phyloP scores from a whole-genome alignment of 2,329 filamentous ascomycete species.

The Colletotrichum falcatum region DNA sequence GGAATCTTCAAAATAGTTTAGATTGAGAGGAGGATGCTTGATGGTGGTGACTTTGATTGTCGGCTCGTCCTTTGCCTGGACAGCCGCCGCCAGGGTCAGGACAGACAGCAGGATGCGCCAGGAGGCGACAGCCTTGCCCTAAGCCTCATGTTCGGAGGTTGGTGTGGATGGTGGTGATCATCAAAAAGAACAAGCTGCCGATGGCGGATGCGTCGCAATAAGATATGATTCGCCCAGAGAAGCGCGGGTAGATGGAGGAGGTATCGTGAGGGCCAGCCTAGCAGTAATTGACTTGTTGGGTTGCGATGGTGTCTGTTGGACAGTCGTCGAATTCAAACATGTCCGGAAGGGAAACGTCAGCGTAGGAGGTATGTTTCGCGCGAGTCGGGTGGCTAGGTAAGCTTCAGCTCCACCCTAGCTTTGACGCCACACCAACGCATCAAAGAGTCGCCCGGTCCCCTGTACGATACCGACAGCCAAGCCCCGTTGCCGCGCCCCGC shows the following conservation, averaged over 20 bases:
- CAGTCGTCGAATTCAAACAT: slow-evolving; percentile 33
- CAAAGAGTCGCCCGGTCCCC: slow-evolving; percentile 32
- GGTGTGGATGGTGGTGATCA: slow-evolving; percentile 51
- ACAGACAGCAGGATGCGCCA: slow-evolving; percentile 66
- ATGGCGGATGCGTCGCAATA: slow-evolving; percentile 1
- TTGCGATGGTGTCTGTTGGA: slow-evolving; percentile 34
- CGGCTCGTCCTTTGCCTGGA: slow-evolving; percentile 72
- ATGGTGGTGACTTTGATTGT: slow-evolving; percentile 74
- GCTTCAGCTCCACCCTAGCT: slow-evolving; percentile 41
- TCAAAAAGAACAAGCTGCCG: slow-evolving; percentile 51
- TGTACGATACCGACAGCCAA: slow-evolving; percentile 22
- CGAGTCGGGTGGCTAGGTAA: slow-evolving; percentile 42
- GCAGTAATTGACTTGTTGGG: slow-evolving; percentile 28
- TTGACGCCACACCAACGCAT: slow-evolving; percentile 42
- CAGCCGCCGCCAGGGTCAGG: slow-evolving; percentile 53
- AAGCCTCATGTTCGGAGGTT: slow-evolving; percentile 66
- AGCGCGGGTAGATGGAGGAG: slow-evolving; percentile 10
- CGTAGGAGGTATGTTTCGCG: slow-evolving; percentile 42
- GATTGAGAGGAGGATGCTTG: slow-evolving; percentile 71
- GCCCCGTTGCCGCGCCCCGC: slow-evolving; percentile 3
- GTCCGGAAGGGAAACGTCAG: slow-evolving; percentile 39
- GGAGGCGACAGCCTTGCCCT: slow-evolving; percentile 60
- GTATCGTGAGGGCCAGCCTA: slow-evolving; percentile 34
- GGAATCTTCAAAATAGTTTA: slow-evolving; percentile 93
- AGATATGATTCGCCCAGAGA: slow-evolving; percentile 16